A percentile compares a stretch with the other conserved stretches of the same genome.
Evolutionary conservation across 306 rosid genomes (phyloP).

Genomic region (Pterocarpus macrocarpus): DNA sequence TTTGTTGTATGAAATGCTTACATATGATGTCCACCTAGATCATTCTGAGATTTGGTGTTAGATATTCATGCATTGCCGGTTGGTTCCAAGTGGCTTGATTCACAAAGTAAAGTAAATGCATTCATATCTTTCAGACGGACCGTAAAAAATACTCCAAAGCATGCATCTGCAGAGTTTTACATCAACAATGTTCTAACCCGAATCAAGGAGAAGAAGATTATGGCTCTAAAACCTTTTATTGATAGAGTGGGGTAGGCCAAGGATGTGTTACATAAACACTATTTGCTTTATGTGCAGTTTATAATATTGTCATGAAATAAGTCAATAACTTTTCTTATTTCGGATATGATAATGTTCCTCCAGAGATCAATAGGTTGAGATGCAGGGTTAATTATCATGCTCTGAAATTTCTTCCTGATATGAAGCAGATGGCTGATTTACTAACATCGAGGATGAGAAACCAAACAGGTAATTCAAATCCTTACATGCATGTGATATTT

Average conservation of each 20-base stretch:
- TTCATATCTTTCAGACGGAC: slow-evolving; percentile 77
- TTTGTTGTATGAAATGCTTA: too few species aligned
- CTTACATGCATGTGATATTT: slow-evolving; percentile 77
- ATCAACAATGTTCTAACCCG: slow-evolving; percentile 98
- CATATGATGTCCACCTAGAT: slow-evolving; percentile 7
- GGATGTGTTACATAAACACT: slow-evolving; percentile 16
- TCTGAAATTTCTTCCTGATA: slow-evolving; percentile 96
- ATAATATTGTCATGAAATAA: slow-evolving; percentile 12
- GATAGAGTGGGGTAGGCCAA: slow-evolving; percentile 94
- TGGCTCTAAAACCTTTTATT: slow-evolving; percentile 71
- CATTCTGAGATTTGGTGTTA: slow-evolving; percentile 14
- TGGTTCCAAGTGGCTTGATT: slow-evolving; percentile 51
- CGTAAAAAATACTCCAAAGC: slow-evolving; percentile 97
- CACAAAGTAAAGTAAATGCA: slow-evolving; percentile 32
- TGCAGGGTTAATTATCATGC: slow-evolving; percentile 99
- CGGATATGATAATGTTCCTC: slow-evolving; percentile 97
- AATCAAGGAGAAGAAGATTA: slow-evolving; percentile 96
- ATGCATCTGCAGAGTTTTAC: slow-evolving; percentile 96
- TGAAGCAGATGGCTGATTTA: slow-evolving; percentile 94
- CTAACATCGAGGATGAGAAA: slow-evolving; percentile 98
- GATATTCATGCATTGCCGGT: slow-evolving; percentile 32
- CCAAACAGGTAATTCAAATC: slow-evolving; percentile 84
- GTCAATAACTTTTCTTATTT: slow-evolving; percentile 44
- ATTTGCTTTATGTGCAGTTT: slow-evolving; percentile 31
- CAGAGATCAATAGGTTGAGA: slow-evolving; percentile 95